Base-by-base conservation (phyloP, 1,284 basidiomycete species). In the Naganishia sp. region DNA sequence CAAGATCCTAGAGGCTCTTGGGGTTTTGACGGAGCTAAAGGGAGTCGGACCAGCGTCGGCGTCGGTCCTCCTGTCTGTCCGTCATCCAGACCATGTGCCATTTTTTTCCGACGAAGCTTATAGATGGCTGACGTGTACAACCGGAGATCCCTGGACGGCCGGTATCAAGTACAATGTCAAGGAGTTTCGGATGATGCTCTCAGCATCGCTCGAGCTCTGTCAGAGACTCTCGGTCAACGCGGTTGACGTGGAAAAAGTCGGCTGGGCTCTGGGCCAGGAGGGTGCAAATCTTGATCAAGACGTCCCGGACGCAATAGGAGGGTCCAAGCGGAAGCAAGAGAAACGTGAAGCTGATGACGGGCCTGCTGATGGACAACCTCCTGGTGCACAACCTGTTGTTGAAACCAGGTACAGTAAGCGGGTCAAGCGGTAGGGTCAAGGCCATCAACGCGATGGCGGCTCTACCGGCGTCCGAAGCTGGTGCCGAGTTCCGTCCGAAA, bases 1-100 rank as follows among this genome's bases (percentile, higher is more conserved):
- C 7, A 42, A 39, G 25, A 54, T 66, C 31, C 18, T 54, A 6
- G 39, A 53, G 21, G 65, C 42, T 15, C 25, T 66, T 25, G 53
- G n/a, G 10, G 46, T 44, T 15, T 50, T 70, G 2, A 52, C 48
- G 9, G 36, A 43, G 11, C 57, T 70, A 11, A 54, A 55, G 16
- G 69, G 69, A 23, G 63, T 70, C n/a, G 69, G 69, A 11, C 69
- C 69, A 7, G 69, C 69, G 15, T 66, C 67, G 4, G 69, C 67
- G 16, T 67, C 64, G 7, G 36, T 68, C 1, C 46, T 70, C 6
- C 52, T 70, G 1, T 59, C 64, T 4, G 52, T 68, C 21, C 48
- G 66, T 0, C 55, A 42, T 21, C 56, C 67, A 15, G n/a, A 59
- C 0, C 25, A 55, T n/a, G 67, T 70, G 5, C 67, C 67, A 3